phyloP scores from a whole-genome alignment of 208 protist genomes.

The Herpetomonas samuelpessoai region DNA sequence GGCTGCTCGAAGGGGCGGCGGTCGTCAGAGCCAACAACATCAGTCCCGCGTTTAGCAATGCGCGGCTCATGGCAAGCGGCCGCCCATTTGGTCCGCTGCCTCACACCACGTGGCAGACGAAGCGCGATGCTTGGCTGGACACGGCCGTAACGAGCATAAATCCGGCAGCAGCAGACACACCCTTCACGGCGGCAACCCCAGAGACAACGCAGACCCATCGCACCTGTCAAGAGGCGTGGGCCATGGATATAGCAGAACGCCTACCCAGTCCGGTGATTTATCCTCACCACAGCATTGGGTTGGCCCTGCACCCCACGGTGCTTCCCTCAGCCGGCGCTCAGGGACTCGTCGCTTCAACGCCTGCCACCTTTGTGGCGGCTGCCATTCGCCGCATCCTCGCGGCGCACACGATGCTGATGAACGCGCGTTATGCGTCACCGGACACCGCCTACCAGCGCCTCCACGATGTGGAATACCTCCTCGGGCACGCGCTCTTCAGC shows the following conservation, averaged over 20 bases:
- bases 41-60: background rate
- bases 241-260: slow-evolving; percentile 5
- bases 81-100: background rate
- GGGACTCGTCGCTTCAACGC: too few species aligned
- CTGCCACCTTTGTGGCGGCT: background rate
- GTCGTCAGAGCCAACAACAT: background rate
- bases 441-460: background rate
- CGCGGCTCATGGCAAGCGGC: background rate
- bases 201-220: background rate
- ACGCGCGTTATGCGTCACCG: background rate
- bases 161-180: too few species aligned
- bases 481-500: slow-evolving; percentile 3
- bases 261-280: slow-evolving; percentile 27
- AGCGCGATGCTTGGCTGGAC: background rate
- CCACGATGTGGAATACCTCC: background rate
- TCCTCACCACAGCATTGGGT: slow-evolving; percentile 26
- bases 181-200: background rate
- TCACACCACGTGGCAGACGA: background rate
- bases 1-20: background rate
- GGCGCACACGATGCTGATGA: background rate
- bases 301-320: too few species aligned
- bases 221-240: background rate
- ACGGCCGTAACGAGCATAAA: background rate
- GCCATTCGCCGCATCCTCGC: slow-evolving; percentile 4
- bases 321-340: too few species aligned